Conservation (phyloP, 352 stramenopile genomes). For the Phytophthora pluvialis region DNA sequence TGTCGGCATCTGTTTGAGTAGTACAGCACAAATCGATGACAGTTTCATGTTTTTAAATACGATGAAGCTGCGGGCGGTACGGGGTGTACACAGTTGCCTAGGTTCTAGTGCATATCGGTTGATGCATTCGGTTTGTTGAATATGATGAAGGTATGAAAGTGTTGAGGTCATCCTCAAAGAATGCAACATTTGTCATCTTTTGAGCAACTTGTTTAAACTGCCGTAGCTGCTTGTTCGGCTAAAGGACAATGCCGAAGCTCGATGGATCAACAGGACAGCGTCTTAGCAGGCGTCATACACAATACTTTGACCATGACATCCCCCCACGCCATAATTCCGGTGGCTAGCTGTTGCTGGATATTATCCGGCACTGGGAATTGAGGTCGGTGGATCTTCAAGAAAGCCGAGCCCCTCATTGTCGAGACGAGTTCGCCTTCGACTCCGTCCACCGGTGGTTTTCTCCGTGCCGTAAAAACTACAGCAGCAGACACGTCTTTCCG, state of each 20-base stretch:
- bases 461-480: constrained; percentile 13
- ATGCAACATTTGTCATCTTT: background rate
- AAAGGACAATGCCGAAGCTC: background rate
- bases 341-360: constrained; percentile 10
- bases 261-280: background rate
- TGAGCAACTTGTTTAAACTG: background rate
- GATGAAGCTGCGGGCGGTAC: too few species aligned
- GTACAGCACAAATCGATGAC: too few species aligned
- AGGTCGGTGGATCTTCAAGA: constrained; percentile 35
- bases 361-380: constrained; percentile 12
- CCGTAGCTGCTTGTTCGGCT: background rate
- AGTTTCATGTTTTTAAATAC: too few species aligned
- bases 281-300: constrained; percentile 18
- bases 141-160: too few species aligned
- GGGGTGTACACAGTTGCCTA: too few species aligned
- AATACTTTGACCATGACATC: constrained; percentile 35
- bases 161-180: too few species aligned
- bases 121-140: too few species aligned
- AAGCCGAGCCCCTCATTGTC: constrained; percentile 30
- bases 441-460: background rate
- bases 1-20: too few species aligned
- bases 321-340: constrained; percentile 22
- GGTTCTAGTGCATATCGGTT: too few species aligned
- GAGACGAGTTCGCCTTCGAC: constrained; percentile 25
- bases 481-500: constrained; percentile 47